A percentile compares a stretch with the other conserved stretches of the same genome.
Evolutionary conservation across 306 rosid genomes (phyloP).

Genomic region (Clitoria ternatea): DNA sequence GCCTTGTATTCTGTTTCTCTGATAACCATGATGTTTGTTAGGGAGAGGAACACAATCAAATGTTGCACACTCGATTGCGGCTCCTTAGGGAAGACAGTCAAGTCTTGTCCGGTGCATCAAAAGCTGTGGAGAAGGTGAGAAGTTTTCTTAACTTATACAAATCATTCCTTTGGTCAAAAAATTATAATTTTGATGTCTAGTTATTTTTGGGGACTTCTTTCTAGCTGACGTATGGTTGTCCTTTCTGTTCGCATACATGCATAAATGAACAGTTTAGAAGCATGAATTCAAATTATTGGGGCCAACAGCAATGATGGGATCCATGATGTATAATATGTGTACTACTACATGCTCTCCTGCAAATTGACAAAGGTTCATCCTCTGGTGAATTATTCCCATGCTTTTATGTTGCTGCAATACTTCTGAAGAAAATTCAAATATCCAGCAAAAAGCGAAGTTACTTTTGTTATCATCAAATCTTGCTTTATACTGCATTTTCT

Average conservation of each 20-base stretch:
- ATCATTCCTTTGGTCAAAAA: background rate
- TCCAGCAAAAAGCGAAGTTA: background rate
- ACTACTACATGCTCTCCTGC: background rate
- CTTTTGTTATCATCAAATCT: background rate
- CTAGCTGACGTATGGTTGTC: background rate
- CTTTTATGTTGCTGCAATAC: conserved; percentile 15
- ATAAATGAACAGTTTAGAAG: conserved; percentile 41
- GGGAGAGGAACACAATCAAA: conserved; percentile 61
- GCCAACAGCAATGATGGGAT: conserved; percentile 14
- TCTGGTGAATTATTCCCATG: background rate
- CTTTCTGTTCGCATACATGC: background rate
- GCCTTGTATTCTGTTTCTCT: background rate
- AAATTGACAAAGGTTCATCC: conserved; percentile 17
- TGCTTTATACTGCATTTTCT: background rate
- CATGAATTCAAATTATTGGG: conserved; percentile 39
- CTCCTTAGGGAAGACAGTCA: conserved; percentile 43
- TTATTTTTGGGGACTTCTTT: background rate
- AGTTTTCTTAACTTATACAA: background rate
- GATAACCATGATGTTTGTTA: conserved; percentile 9
- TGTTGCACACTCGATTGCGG: conserved; percentile 36
- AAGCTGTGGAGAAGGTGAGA: conserved; percentile 35
- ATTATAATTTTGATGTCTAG: background rate
- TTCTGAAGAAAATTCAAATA: conserved; percentile 15
- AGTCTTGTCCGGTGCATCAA: conserved; percentile 22
- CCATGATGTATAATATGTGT: conserved; percentile 11